Evolutionary conservation across 2,329 filamentous ascomycete genomes (phyloP), one percentile per base, ranked within the genome.

Genomic region (Botrytis medusae): DNA sequence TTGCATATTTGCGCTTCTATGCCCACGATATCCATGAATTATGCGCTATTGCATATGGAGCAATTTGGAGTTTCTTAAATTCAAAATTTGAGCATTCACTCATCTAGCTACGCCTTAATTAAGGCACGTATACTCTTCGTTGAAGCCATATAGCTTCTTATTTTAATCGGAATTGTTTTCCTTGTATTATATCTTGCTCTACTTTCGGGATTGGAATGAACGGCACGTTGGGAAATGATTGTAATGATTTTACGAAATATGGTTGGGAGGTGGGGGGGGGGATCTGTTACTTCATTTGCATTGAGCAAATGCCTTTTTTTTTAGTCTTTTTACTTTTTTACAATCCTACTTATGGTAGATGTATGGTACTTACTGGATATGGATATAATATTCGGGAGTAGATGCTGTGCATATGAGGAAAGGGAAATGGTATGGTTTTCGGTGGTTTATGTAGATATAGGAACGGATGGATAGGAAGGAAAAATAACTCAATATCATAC

Each of bases 181-280:
- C 29, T 60, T 69, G 34, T 69, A 32, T 60, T 60, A 59, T 60
- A 29, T 46, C 29, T 46, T 60, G 51, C 51, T 60, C 32, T 69
- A 37, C 20, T 60, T 69, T 67, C 60, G 29, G 51, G 22, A 14
- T 29, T 37, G 48, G 20, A 51, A 62, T 37, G 69, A 71, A 67
- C 25, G 42, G 34, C 40, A 72, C 51, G 14, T 9, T 67, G 29
- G 70, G 70, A 67, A 59, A 72, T 67, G 48, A 72, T 72, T 72
- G 70, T 65, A 67, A 72, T 14, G 70, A 67, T 67, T 48, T 59
- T 22, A 72, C 25, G 70, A 72, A 48, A 44, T 42, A 57, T 67
- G 60, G 44, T 51, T 32, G 57, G 14, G 32, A 10, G n/a, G 44
- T 32, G 57, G 14, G 32, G 18, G n/a, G 44, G 12, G 22, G 1